A percentile compares a stretch with the other conserved stretches of the same genome.
Conservation (phyloP, 2,329 filamentous ascomycete species). For the Cercospora sp. region DNA sequence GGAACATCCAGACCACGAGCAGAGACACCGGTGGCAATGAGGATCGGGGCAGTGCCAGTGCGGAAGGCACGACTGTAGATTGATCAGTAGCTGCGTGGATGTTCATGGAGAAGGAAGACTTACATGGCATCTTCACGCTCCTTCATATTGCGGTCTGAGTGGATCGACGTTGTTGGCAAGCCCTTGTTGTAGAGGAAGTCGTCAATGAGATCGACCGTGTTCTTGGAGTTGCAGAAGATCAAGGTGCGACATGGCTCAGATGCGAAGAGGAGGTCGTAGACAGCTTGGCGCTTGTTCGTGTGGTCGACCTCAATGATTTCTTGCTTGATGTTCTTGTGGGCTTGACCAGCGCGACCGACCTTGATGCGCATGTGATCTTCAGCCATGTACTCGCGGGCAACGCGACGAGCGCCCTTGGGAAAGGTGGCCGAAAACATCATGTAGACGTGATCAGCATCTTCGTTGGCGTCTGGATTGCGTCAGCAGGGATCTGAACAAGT, state of each 20-base stretch:
- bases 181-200: constrained; percentile 78
- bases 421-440: constrained; percentile 96
- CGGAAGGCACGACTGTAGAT: constrained; percentile 69
- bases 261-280: constrained; percentile 71
- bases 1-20: constrained; percentile 65
- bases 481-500: constrained; percentile 20
- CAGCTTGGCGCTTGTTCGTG: constrained; percentile 65
- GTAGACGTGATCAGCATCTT: constrained; percentile 66
- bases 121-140: constrained; percentile 89
- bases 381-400: constrained; percentile 75
- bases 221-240: constrained; percentile 84
- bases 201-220: constrained; percentile 77
- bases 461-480: constrained; percentile 63
- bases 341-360: constrained; percentile 77
- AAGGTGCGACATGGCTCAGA: constrained; percentile 75
- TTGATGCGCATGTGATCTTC: constrained; percentile 75
- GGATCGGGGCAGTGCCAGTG: constrained; percentile 69
- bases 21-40: constrained; percentile 83
- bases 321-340: constrained; percentile 80
- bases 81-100: background rate
- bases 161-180: constrained; percentile 84
- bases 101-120: constrained; percentile 36
- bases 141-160: constrained; percentile 79
- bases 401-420: constrained; percentile 71
- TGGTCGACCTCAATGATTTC: constrained; percentile 66